phyloP scores from a whole-genome alignment of 2,329 filamentous ascomycete species.

The Thelonectria olida region DNA sequence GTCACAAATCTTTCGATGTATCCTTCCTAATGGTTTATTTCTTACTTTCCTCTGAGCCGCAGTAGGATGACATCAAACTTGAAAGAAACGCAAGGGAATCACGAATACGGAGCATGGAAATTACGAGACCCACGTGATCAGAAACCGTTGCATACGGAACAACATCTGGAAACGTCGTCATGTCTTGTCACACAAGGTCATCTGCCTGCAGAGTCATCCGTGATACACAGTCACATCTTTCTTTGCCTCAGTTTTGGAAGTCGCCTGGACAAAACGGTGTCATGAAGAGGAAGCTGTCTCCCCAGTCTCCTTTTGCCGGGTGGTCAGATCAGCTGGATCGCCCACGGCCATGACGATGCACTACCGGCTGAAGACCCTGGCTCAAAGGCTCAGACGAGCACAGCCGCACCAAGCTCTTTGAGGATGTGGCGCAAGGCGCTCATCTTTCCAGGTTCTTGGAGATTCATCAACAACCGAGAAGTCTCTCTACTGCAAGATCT shows the following conservation, averaged over 20 bases:
- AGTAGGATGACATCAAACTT: no score
- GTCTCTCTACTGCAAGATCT: slow-evolving; percentile 8
- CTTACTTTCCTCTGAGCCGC: no score
- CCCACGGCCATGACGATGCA: background rate
- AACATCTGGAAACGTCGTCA: no score
- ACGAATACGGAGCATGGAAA: background rate
- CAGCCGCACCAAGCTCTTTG: slow-evolving; percentile 10
- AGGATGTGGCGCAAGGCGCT: slow-evolving; percentile 17
- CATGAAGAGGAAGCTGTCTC: slow-evolving; percentile 5
- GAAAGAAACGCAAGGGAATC: background rate
- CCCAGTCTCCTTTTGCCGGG: background rate
- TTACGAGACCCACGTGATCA: background rate
- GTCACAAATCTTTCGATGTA: no score
- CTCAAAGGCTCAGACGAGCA: slow-evolving; percentile 4
- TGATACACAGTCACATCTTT: background rate
- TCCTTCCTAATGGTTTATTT: no score
- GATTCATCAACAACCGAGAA: background rate
- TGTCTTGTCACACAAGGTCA: background rate
- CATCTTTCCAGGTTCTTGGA: slow-evolving; percentile 7
- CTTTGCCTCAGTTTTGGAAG: slow-evolving; percentile 3
- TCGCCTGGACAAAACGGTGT: slow-evolving; percentile 26
- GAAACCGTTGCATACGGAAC: no score
- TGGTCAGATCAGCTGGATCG: slow-evolving; percentile 17
- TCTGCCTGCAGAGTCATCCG: slow-evolving; percentile 23
- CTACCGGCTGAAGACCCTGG: background rate